Base-by-base conservation (phyloP, 495 filamentous ascomycete species). In the Xylaria cubensis region DNA sequence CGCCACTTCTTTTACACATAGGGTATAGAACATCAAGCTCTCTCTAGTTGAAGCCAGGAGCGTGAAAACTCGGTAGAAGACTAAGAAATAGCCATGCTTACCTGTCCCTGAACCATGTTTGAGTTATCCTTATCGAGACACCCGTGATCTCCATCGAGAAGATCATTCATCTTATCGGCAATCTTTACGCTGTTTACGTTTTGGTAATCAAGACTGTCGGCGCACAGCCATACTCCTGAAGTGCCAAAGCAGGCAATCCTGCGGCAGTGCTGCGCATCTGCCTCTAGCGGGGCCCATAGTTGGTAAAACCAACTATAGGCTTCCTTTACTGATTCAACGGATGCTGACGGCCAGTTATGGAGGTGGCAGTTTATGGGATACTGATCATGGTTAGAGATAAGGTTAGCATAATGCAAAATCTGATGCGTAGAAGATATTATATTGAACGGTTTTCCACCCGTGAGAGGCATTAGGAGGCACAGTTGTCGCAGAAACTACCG, bases 311-410 rank as follows among this genome's bases (percentile, higher is more conserved):
- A 67, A 24, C n/a, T 41, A 50, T 72, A 72, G 51, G 53, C 63
- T 34, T 67, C 10, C 70, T 72, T 72, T 17, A 72, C 61, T 13
- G 70, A 72, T 3, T 48, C 50, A 15, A 72, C 70, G 39, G 70
- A 72, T 24, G 70, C 70, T 42, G 70, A 72, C 2, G 70, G 70
- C 62, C 62, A 72, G 70, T 61, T 56, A 41, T 72, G 62, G 26
- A 66, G 7, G 42, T 72, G 62, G 42, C 70, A 72, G 51, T 72
- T 72, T 39, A 72, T 72, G 17, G 70, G 70, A n/a, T 67, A 72
- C 70, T 72, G 44, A 9, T 6, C 4, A 19, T 7, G 21, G 34
- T 62, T 70, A 10, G 6, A 42, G 56, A 5, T 32, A 21, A 61
- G 32, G n/a, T 41, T 64, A 64, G 59, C n/a, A 34, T 12, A 24